phyloP scores from a whole-genome alignment of 345 rosid species.

The Moricandia moricandioides region DNA sequence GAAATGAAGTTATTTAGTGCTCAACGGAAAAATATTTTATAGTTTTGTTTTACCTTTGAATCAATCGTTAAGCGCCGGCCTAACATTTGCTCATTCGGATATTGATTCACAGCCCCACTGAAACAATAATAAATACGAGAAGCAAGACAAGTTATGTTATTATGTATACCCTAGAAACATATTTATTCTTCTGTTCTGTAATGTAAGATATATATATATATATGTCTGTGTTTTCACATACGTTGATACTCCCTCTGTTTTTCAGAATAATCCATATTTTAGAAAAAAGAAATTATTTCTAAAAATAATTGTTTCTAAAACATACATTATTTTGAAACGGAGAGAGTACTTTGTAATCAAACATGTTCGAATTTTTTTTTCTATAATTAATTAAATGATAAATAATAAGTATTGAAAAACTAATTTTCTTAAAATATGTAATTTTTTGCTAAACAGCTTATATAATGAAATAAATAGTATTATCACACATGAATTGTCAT shows the following conservation, averaged over 20 bases:
- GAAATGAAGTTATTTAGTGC: neutral
- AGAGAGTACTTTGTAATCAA: no score
- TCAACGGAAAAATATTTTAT: neutral
- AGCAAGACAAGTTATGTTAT: neutral
- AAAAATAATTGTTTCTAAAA: no score
- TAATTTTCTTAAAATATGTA: neutral
- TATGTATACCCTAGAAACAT: neutral
- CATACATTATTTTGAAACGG: no score
- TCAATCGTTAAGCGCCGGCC: slow-evolving; percentile 64
- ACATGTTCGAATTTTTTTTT: no score
- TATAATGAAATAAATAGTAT: neutral
- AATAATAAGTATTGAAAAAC: neutral
- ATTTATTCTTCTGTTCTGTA: neutral
- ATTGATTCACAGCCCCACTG: slow-evolving; percentile 55
- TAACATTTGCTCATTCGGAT: slow-evolving; percentile 58
- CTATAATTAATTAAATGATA: neutral
- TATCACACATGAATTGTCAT: neutral
- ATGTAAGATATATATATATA: neutral
- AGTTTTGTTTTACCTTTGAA: slow-evolving; percentile 53
- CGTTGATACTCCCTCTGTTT: no score
- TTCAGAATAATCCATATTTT: no score
- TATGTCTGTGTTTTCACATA: no score
- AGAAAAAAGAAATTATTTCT: no score
- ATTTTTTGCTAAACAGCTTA: neutral
- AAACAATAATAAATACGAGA: neutral